These are phyloP conservation scores for Neurospora sp. DNA, from an alignment of 495 filamentous ascomycete species.

Conservation along the genomic window DNA sequence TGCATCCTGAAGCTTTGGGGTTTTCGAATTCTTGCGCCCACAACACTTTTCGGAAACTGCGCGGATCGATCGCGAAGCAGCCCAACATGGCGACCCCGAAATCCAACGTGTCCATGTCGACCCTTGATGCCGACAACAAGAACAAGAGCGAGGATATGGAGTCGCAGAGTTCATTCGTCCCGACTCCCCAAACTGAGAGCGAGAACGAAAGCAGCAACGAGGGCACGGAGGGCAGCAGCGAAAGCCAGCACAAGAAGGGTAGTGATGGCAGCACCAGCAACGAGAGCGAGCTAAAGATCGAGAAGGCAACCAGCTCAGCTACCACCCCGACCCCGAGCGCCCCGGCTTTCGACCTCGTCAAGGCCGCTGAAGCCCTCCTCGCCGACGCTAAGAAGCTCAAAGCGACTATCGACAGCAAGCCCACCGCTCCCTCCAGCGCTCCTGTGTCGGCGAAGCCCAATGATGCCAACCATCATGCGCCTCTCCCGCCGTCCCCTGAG, in stretches of 20 bases:
- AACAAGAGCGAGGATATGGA: not conserved
- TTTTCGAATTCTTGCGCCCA: not conserved
- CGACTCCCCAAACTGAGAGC: not conserved
- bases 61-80: not conserved
- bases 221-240: not conserved
- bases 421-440: not conserved
- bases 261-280: not conserved
- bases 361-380: constrained; percentile 16
- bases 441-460: not conserved
- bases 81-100: not conserved
- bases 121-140: not conserved
- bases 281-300: not conserved
- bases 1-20: not conserved
- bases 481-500: not conserved
- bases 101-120: not conserved
- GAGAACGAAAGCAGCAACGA: not conserved
- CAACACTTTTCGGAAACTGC: not conserved
- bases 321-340: not conserved
- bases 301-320: not conserved
- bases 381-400: constrained; percentile 11
- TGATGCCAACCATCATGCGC: not conserved
- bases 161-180: not conserved
- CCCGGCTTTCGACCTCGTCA: constrained; percentile 12
- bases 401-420: not conserved
- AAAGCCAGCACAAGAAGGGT: not conserved